These are phyloP conservation scores for Phytopythium oedochilum DNA, from an alignment of 352 stramenopile genomes.

Conservation along the genomic window DNA sequence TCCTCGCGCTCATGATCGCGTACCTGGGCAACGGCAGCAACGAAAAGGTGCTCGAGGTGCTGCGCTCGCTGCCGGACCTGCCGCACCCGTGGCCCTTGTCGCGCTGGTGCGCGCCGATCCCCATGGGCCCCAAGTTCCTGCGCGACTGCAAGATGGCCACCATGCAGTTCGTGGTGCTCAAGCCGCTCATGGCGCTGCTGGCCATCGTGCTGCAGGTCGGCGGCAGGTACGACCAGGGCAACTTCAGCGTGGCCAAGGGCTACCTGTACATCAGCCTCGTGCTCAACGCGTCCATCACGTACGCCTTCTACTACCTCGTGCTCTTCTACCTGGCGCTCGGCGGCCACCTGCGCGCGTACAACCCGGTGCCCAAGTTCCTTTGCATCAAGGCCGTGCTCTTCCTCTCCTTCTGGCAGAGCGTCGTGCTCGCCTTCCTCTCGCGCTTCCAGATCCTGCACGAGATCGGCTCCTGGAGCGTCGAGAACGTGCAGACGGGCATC, in stretches of 20 bases:
- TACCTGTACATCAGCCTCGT: slow-evolving; percentile 93
- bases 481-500: slow-evolving; percentile 95
- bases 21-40: slow-evolving; percentile 93
- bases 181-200: slow-evolving; percentile 88
- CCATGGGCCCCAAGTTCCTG: slow-evolving; percentile 87
- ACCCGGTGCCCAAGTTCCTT: slow-evolving; percentile 97
- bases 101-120: slow-evolving; percentile 52
- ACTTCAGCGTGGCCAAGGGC: slow-evolving; percentile 75
- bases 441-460: slow-evolving; percentile 88
- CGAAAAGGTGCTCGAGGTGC: slow-evolving; percentile 60
- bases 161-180: slow-evolving; percentile 96
- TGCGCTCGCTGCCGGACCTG: slow-evolving; percentile 59
- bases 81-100: slow-evolving; percentile 74
- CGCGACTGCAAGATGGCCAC: slow-evolving; percentile 93
- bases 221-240: slow-evolving; percentile 76
- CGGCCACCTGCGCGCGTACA: slow-evolving; percentile 88
- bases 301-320: slow-evolving; percentile 96
- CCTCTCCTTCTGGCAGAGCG: slow-evolving; percentile 98
- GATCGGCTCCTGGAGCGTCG: slow-evolving; percentile 90
- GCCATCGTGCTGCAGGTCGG: slow-evolving; percentile 85
- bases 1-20: slow-evolving; percentile 95
- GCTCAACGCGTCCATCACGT: slow-evolving; percentile 95
- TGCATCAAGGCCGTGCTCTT: slow-evolving; percentile 99
- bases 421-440: slow-evolving; percentile 88
- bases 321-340: slow-evolving; percentile 96